These are phyloP conservation scores for Allium fistulosum DNA, from an alignment of 106 monocot species.

Conservation along the genomic window DNA sequence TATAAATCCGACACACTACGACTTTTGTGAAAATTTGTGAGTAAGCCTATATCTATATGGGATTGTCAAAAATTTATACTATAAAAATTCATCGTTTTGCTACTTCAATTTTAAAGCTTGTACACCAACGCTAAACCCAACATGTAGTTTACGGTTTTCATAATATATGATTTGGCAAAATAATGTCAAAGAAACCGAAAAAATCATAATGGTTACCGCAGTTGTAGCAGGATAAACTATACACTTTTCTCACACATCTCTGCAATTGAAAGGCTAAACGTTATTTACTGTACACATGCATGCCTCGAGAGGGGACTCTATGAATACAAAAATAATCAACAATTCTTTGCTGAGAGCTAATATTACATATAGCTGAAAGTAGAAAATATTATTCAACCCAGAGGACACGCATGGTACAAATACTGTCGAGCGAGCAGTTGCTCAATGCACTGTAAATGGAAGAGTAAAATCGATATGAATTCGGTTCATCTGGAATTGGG, in stretches of 20 bases:
- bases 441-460: slow-evolving; percentile 6
- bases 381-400: background rate
- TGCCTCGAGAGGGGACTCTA: too few species aligned
- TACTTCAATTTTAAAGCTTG: too few species aligned
- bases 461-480: slow-evolving; percentile 8
- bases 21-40: too few species aligned
- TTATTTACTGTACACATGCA: background rate
- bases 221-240: too few species aligned
- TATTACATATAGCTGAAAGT: background rate
- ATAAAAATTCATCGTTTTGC: too few species aligned
- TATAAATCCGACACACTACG: too few species aligned
- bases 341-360: too few species aligned
- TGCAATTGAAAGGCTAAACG: background rate
- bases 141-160: too few species aligned
- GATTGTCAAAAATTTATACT: too few species aligned
- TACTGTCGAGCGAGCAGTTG: background rate
- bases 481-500: slow-evolving; percentile 2
- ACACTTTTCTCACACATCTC: background rate
- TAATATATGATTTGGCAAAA: background rate
- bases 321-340: too few species aligned
- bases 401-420: slow-evolving; percentile 3
- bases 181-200: background rate
- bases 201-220: background rate
- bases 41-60: too few species aligned
- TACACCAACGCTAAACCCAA: too few species aligned